Conservation (phyloP, 805 yeast genomes). For the Candida maris region DNA sequence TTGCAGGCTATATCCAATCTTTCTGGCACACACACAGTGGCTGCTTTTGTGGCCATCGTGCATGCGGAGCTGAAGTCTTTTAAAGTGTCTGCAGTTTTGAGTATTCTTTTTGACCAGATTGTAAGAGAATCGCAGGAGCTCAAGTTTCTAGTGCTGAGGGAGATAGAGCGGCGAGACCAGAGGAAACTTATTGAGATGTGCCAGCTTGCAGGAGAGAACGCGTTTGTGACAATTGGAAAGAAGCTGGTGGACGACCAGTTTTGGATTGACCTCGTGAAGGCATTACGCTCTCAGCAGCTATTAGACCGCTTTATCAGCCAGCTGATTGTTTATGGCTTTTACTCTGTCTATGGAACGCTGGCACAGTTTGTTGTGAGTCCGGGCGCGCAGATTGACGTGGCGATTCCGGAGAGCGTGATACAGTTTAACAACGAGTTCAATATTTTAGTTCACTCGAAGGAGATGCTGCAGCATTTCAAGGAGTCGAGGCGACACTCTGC, state of each 20-base stretch:
- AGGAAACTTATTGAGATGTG: conserved; percentile 11
- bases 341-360: conserved; percentile 20
- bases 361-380: conserved; percentile 9
- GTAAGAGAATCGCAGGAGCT: conserved; percentile 15
- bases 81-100: conserved; percentile 15
- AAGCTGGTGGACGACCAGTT: conserved; percentile 13
- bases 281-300: conserved; percentile 8
- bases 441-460: conserved; percentile 2
- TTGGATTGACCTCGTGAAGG: conserved; percentile 19
- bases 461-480: conserved; percentile 1
- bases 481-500: conserved; percentile 5
- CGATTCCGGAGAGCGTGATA: conserved; percentile 4
- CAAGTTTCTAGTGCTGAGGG: conserved; percentile 21
- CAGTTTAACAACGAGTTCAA: conserved; percentile 13
- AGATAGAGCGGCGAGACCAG: conserved; percentile 20
- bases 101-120: conserved; percentile 13
- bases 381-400: neutral
- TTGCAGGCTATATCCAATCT: conserved; percentile 7
- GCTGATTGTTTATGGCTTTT: conserved; percentile 23
- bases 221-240: conserved; percentile 11
- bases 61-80: conserved; percentile 12
- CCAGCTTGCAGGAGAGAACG: conserved; percentile 8
- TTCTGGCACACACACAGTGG: neutral
- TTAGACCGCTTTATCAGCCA: conserved; percentile 16
- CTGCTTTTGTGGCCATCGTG: conserved; percentile 7